phyloP scores from a whole-genome alignment of 2,329 filamentous ascomycete species.

The Cryoendolithus antarcticus region DNA sequence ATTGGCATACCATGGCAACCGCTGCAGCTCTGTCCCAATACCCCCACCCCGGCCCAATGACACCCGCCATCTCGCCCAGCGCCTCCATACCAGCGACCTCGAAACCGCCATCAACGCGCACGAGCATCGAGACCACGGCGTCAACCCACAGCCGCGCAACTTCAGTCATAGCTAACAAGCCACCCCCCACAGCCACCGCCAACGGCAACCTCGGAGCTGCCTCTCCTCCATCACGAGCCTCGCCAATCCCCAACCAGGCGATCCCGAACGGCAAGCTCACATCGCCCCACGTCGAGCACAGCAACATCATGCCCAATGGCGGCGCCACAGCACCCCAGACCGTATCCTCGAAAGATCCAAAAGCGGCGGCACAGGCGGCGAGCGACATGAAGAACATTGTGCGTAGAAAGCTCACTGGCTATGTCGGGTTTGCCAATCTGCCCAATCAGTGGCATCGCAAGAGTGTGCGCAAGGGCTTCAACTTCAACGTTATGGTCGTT shows the following conservation, averaged over 20 bases:
- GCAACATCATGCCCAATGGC: constrained; percentile 43
- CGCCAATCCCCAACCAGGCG: constrained; percentile 30
- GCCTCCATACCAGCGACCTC: constrained; percentile 1
- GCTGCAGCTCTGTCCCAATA: too few relatives aligned
- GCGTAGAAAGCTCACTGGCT: constrained; percentile 93
- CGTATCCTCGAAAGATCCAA: constrained; percentile 53
- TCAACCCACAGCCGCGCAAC: constrained; percentile 8
- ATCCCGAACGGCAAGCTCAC: constrained; percentile 39
- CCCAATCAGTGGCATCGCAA: constrained; percentile 99
- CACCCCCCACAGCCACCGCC: constrained; percentile 25
- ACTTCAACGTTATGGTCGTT: constrained; percentile 99
- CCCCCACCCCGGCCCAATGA: too few relatives aligned
- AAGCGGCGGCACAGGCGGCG: constrained; percentile 38
- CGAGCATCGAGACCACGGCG: constrained; percentile 11
- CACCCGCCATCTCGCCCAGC: not conserved
- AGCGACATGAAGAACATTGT: constrained; percentile 79
- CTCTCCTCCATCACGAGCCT: constrained; percentile 33
- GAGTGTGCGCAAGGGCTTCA: constrained; percentile 99
- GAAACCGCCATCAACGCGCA: constrained; percentile 6
- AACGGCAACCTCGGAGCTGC: constrained; percentile 30
- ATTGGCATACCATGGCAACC: too few relatives aligned
- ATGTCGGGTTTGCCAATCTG: constrained; percentile 96
- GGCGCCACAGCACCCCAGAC: constrained; percentile 41
- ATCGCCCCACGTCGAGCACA: constrained; percentile 45
- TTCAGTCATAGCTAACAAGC: constrained; percentile 10